Percentiles rank a stretch among this genome's conserved stretches.
Evolutionary conservation across 192 early-diverging fungal genomes (phyloP).

Genomic region (Mortierella claussenii): DNA sequence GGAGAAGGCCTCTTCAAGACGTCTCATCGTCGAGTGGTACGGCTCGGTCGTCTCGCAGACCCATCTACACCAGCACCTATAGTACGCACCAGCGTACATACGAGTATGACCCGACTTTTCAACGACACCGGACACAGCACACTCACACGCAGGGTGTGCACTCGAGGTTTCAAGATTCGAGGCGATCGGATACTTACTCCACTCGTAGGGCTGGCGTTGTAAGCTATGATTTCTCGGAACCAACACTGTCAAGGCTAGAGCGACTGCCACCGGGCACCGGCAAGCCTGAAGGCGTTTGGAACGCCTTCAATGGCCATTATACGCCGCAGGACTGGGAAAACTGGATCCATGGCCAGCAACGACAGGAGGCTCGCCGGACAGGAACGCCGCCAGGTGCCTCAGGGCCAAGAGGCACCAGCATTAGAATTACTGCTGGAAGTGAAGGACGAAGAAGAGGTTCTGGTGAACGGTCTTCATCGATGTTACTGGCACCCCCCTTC

Average conservation of each 20-base stretch:
- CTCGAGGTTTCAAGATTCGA: too few relatives aligned
- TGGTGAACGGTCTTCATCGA: not conserved
- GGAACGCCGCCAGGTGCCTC: not conserved
- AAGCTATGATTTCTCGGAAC: not conserved
- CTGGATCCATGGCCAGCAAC: not conserved
- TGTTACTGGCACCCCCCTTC: not conserved
- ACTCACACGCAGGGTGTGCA: too few relatives aligned
- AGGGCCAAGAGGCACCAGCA: not conserved
- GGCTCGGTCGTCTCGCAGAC: not conserved
- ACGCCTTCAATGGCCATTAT: constrained; percentile 1
- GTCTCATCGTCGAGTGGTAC: not conserved
- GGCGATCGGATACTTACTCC: too few relatives aligned
- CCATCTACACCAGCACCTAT: not conserved
- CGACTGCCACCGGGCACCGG: constrained; percentile 1
- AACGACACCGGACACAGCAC: not conserved
- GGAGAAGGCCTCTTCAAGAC: too few relatives aligned
- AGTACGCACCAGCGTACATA: not conserved
- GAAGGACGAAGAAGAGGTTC: not conserved
- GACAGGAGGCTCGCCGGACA: not conserved
- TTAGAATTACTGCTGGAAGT: not conserved
- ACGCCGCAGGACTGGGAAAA: constrained; percentile 21
- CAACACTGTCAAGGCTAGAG: not conserved
- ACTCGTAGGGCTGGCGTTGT: too few relatives aligned
- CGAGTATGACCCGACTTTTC: not conserved
- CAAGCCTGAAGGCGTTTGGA: constrained; percentile 12